A percentile compares a stretch with the other conserved stretches of the same genome.
These are phyloP conservation scores for Inonotus obliquus DNA, from an alignment of 1,284 basidiomycete species.

Conservation along the genomic window DNA sequence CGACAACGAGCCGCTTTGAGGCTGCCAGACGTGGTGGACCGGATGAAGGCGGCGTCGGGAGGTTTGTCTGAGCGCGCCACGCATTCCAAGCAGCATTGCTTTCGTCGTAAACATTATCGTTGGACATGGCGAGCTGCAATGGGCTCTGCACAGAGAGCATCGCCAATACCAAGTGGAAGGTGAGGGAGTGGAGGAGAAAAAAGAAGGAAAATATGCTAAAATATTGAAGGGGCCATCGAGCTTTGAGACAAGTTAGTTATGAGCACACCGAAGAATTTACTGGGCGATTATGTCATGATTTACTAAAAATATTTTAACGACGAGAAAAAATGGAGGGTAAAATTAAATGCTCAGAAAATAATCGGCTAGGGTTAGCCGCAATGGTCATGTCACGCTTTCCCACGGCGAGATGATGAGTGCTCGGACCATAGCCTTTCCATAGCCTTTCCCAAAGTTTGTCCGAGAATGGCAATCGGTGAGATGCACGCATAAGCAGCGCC, in stretches of 20 bases:
- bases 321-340: not conserved
- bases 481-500: slow-evolving; percentile 1
- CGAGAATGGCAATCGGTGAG: not conserved
- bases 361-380: not conserved
- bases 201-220: slow-evolving; percentile 10
- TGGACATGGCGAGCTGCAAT: slow-evolving; percentile 13
- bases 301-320: not conserved
- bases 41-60: slow-evolving; percentile 7
- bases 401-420: not conserved
- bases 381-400: not conserved
- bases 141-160: slow-evolving; percentile 16
- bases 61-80: slow-evolving; percentile 8
- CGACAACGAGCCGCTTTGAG: not conserved
- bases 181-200: not conserved
- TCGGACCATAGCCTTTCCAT: slow-evolving; percentile 16
- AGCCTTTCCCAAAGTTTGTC: slow-evolving; percentile 16
- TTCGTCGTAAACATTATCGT: not conserved
- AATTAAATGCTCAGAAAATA: not conserved
- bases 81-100: not conserved
- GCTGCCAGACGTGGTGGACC: slow-evolving; percentile 5
- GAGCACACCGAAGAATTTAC: slow-evolving; percentile 8
- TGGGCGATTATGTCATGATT: slow-evolving; percentile 3
- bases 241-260: slow-evolving; percentile 5
- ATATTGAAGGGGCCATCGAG: slow-evolving; percentile 9
- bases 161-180: not conserved